Evolutionary conservation across 2,329 filamentous ascomycete species (phyloP).

Genomic region (Apiospora hydei): DNA sequence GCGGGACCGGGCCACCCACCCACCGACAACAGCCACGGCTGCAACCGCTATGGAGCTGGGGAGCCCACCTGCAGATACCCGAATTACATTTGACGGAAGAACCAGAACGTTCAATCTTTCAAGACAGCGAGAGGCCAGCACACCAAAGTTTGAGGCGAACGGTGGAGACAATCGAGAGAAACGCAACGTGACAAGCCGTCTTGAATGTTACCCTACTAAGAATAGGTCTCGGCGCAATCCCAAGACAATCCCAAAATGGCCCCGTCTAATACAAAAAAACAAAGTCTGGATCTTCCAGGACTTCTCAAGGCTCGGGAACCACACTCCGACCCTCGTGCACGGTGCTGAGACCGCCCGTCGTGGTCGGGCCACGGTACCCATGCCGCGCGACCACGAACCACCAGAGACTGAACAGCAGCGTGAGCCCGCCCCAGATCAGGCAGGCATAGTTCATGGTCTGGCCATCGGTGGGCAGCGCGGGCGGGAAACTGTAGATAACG

Average conservation of each 20-base stretch:
- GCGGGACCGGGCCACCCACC: no score
- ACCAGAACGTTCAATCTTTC: background rate
- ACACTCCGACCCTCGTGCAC: background rate
- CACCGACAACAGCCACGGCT: no score
- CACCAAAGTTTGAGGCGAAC: background rate
- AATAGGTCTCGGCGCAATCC: background rate
- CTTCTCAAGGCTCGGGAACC: background rate
- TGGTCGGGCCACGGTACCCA: slow-evolving; percentile 25
- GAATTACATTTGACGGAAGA: no score
- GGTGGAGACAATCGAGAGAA: background rate
- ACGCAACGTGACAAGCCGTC: slow-evolving; percentile 5
- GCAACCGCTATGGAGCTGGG: no score
- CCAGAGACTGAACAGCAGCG: slow-evolving; percentile 48
- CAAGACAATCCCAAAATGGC: background rate
- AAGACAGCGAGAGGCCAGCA: background rate
- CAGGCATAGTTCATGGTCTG: slow-evolving; percentile 61
- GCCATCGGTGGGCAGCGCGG: slow-evolving; percentile 51
- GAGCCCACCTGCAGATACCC: no score
- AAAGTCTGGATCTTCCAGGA: slow-evolving; percentile 1
- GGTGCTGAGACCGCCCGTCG: slow-evolving; percentile 13
- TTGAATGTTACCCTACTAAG: background rate
- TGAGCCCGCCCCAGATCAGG: slow-evolving; percentile 52
- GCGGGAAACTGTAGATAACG: slow-evolving; percentile 70
- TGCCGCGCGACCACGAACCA: slow-evolving; percentile 42
- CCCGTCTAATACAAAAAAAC: background rate